phyloP scores from a whole-genome alignment of 2,329 filamentous ascomycete genomes.

The Penicillium sp. region DNA sequence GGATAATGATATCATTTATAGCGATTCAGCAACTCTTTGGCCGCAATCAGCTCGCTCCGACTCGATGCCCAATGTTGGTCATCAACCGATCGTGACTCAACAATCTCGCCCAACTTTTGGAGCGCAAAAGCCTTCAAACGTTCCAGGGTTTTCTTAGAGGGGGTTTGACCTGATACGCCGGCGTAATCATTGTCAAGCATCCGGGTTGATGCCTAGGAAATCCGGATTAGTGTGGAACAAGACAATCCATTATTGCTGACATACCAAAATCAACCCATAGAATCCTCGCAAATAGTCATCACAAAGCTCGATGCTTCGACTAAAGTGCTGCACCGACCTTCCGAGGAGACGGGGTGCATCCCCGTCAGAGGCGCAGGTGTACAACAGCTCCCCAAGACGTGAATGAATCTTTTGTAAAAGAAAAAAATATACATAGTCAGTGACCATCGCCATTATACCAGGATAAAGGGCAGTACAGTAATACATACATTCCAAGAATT shows the following conservation, averaged over 20 bases:
- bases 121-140: conserved; percentile 40
- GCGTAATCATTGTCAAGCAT: conserved; percentile 23
- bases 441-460: background rate
- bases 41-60: conserved; percentile 43
- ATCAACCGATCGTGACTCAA: conserved; percentile 35
- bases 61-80: conserved; percentile 32
- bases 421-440: no score
- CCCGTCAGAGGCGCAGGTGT: conserved; percentile 57
- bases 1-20: conserved; percentile 9
- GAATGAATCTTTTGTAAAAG: conserved; percentile 86
- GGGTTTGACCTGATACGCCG: conserved; percentile 8
- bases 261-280: conserved; percentile 81
- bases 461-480: background rate
- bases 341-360: conserved; percentile 55
- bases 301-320: conserved; percentile 87
- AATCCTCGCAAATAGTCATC: conserved; percentile 89
- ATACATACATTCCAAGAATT: conserved; percentile 89
- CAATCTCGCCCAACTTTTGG: conserved; percentile 37
- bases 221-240: background rate
- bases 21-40: conserved; percentile 41
- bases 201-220: conserved; percentile 30
- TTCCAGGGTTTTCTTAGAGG: conserved; percentile 27
- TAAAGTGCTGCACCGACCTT: conserved; percentile 80
- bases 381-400: conserved; percentile 77
- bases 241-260: conserved; percentile 23